phyloP scores from a whole-genome alignment of 164 flowering plant species.

The Chloranthus sessilifolius region DNA sequence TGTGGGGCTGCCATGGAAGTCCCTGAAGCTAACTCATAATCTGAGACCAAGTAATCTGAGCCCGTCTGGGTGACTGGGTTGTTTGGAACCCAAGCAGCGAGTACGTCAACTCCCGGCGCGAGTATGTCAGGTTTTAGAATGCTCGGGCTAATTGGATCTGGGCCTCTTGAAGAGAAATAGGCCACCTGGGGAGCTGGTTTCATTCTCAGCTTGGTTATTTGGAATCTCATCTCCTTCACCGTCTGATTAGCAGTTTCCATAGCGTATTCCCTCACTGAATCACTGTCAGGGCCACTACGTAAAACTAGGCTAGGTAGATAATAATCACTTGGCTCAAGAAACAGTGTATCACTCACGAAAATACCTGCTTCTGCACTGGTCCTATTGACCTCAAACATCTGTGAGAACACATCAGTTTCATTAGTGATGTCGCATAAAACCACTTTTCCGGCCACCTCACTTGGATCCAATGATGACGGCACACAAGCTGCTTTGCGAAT shows the following conservation, averaged over 20 bases:
- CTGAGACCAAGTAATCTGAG: constrained; percentile 12
- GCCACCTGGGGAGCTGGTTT: constrained; percentile 32
- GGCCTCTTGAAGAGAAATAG: constrained; percentile 25
- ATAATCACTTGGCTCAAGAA: constrained; percentile 7
- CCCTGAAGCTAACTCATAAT: constrained; percentile 24
- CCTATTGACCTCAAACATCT: constrained; percentile 15
- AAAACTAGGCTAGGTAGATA: constrained; percentile 15
- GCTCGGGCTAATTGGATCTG: constrained; percentile 19
- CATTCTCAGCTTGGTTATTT: constrained; percentile 17
- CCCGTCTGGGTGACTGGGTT: constrained; percentile 1
- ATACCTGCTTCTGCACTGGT: constrained; percentile 25
- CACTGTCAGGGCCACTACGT: background rate
- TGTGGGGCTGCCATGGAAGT: constrained; percentile 36
- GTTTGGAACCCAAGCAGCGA: constrained; percentile 28
- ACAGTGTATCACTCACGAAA: constrained; percentile 1
- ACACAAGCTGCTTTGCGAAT: constrained; percentile 12
- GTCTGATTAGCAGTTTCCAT: constrained; percentile 9
- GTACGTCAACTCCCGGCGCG: constrained; percentile 29
- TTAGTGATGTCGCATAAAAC: constrained; percentile 17
- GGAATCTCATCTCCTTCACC: constrained; percentile 20
- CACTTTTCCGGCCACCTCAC: constrained; percentile 24
- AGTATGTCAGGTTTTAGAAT: constrained; percentile 29
- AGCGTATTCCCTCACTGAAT: constrained; percentile 10
- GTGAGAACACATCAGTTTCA: background rate
- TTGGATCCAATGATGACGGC: constrained; percentile 8